Evolutionary conservation across 768 basidiomycete species (phyloP).

Genomic region (Holtermannia corniformis): DNA sequence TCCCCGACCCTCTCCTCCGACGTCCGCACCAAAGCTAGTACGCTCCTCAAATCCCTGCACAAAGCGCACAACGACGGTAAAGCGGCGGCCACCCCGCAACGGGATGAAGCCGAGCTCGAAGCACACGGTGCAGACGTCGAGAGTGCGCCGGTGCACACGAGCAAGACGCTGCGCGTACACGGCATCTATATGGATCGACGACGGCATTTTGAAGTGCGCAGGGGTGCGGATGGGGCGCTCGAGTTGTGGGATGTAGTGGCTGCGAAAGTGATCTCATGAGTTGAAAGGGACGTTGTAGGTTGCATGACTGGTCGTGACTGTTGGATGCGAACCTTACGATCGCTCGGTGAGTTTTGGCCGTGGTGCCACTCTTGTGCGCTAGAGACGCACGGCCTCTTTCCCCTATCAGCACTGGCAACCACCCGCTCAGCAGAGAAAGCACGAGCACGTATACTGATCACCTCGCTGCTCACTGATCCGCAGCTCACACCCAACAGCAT

Average conservation of each 20-base stretch:
- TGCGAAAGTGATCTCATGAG: constrained; percentile 2
- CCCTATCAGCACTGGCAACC: too few relatives aligned
- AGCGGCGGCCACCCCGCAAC: neutral
- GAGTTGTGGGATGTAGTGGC: constrained; percentile 27
- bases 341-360: too few relatives aligned
- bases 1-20: constrained; percentile 33
- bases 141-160: constrained; percentile 16
- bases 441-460: too few relatives aligned
- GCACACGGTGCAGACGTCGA: constrained; percentile 10
- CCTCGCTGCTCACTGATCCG: too few relatives aligned
- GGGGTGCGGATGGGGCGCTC: constrained; percentile 19
- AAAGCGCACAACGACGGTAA: constrained; percentile 27
- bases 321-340: too few relatives aligned
- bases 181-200: constrained; percentile 32
- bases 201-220: constrained; percentile 23
- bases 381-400: too few relatives aligned
- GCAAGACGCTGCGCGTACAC: constrained; percentile 24
- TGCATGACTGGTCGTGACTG: too few relatives aligned
- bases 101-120: neutral
- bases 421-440: too few relatives aligned
- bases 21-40: constrained; percentile 23
- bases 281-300: too few relatives aligned
- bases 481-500: too few relatives aligned
- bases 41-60: constrained; percentile 18
- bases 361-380: too few relatives aligned